Conservation (phyloP, 1,284 basidiomycete species). For the Ustilago shanxiensis region DNA sequence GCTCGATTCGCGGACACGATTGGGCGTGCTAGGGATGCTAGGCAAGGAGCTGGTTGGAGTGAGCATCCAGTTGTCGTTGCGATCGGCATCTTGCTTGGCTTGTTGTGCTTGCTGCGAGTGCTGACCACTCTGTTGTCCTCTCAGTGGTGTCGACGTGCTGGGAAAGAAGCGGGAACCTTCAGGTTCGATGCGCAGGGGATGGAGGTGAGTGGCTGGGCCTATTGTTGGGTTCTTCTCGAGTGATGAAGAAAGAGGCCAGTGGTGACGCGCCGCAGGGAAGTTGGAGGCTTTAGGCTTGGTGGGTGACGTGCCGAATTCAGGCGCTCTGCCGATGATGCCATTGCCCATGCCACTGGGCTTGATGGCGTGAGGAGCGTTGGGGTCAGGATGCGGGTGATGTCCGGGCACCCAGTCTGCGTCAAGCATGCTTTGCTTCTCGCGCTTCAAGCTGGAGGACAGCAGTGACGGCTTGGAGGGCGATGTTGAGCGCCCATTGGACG, state of each 20-base stretch:
- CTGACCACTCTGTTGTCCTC: conserved; percentile 1
- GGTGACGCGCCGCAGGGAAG: conserved; percentile 17
- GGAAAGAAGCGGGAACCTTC: conserved; percentile 40
- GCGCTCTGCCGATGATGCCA: conserved; percentile 41
- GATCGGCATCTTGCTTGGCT: conserved; percentile 11
- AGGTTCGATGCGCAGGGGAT: conserved; percentile 38
- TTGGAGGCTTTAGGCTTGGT: conserved; percentile 15
- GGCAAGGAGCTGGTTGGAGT: conserved; percentile 59
- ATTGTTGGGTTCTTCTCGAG: conserved; percentile 20
- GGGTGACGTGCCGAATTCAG: conserved; percentile 45
- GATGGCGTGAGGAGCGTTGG: conserved; percentile 29
- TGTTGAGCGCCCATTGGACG: background rate
- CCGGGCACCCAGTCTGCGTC: conserved; percentile 30
- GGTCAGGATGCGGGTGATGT: conserved; percentile 36
- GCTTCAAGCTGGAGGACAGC: conserved; percentile 40
- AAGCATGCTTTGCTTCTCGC: conserved; percentile 13
- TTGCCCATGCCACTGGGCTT: conserved; percentile 49
- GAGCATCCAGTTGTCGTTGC: conserved; percentile 56
- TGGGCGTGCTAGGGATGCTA: conserved; percentile 57
- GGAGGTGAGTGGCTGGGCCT: conserved; percentile 37
- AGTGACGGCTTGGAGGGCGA: conserved; percentile 14
- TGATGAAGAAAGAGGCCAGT: conserved; percentile 46
- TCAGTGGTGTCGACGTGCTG: conserved; percentile 24
- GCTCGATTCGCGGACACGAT: conserved; percentile 30
- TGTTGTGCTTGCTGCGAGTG: background rate